Evolutionary conservation across 2,329 filamentous ascomycete genomes (phyloP).

Genomic region (Aureobasidium sp.): DNA sequence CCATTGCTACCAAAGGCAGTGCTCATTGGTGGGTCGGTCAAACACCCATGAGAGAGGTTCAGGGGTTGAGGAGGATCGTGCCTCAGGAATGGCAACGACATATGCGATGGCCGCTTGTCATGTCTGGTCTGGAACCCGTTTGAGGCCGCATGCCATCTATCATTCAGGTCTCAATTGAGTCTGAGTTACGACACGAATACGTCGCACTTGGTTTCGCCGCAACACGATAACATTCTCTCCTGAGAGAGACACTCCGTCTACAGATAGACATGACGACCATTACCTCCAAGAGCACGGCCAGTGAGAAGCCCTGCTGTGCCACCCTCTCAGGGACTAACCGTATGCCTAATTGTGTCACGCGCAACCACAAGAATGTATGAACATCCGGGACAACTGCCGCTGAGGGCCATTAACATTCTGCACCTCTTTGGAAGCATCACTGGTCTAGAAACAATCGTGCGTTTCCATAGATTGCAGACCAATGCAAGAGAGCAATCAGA

Average conservation of each 20-base stretch:
- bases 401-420: no score
- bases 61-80: constrained; percentile 22
- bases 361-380: not conserved
- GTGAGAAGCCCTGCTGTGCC: no score
- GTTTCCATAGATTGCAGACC: not conserved
- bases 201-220: no score
- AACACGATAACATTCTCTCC: no score
- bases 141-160: not conserved
- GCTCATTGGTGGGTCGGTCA: constrained; percentile 25
- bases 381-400: not conserved
- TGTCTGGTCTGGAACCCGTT: constrained; percentile 2
- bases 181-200: not conserved
- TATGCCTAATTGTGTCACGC: no score
- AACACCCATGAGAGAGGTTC: constrained; percentile 22
- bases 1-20: constrained; percentile 23
- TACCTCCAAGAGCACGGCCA: no score
- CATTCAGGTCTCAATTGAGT: no score
- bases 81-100: constrained; percentile 25
- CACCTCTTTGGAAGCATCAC: not conserved
- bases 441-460: not conserved
- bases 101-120: constrained; percentile 25
- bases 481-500: not conserved
- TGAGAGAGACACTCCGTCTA: no score
- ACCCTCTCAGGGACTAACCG: not conserved
- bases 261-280: not conserved